These are phyloP conservation scores for Moesziomyces antarcticus DNA, from an alignment of 1,284 basidiomycete genomes.

Conservation along the genomic window DNA sequence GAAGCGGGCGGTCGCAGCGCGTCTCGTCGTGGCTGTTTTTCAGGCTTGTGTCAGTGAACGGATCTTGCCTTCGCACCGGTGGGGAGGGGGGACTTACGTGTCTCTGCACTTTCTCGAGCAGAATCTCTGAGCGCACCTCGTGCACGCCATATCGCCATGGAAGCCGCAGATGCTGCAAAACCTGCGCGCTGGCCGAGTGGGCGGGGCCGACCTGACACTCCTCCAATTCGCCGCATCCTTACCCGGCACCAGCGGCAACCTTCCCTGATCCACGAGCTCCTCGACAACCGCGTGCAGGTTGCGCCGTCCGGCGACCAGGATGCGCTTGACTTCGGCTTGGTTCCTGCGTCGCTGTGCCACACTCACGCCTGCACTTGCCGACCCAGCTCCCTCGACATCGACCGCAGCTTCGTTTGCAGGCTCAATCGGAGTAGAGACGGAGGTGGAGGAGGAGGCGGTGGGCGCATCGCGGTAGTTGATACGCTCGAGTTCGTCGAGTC, in stretches of 20 bases:
- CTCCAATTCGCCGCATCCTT: constrained; percentile 25
- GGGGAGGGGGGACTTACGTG: constrained; percentile 19
- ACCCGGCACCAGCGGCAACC: constrained; percentile 15
- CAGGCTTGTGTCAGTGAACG: no score
- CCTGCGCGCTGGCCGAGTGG: constrained; percentile 16
- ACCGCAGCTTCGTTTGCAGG: neutral
- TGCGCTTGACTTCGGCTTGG: constrained; percentile 35
- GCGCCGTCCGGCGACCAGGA: constrained; percentile 19
- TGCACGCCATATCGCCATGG: constrained; percentile 37
- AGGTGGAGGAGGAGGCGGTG: constrained; percentile 4
- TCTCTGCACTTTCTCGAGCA: constrained; percentile 33
- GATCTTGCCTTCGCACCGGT: no score
- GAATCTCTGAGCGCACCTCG: constrained; percentile 36
- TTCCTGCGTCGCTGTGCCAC: constrained; percentile 28
- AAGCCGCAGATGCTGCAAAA: constrained; percentile 47
- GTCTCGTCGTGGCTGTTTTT: constrained; percentile 33
- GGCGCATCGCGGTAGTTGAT: constrained; percentile 45
- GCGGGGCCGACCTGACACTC: constrained; percentile 17
- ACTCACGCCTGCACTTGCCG: constrained; percentile 11
- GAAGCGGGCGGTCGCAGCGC: constrained; percentile 35
- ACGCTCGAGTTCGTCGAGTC: constrained; percentile 40
- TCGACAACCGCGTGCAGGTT: constrained; percentile 36
- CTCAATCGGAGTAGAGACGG: constrained; percentile 6
- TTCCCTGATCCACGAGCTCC: constrained; percentile 37
- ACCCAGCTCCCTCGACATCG: constrained; percentile 1